A percentile compares a stretch with the other conserved stretches of the same genome.
These are phyloP conservation scores for Piper betle DNA, from an alignment of 164 flowering plant species.

Conservation along the genomic window DNA sequence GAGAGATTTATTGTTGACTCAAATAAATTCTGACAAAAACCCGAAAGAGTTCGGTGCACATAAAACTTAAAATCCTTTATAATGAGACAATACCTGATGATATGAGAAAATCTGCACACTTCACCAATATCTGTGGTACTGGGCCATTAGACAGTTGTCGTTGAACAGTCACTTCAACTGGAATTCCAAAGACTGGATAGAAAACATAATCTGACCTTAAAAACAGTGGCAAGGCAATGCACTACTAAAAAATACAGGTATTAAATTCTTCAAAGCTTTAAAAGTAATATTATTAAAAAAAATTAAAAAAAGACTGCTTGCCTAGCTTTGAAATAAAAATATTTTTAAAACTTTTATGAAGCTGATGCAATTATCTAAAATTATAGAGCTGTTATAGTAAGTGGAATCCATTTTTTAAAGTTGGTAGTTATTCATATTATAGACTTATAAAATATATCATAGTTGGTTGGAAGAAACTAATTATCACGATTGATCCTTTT, in stretches of 20 bases:
- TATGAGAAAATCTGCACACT: constrained; percentile 80
- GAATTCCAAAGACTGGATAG: constrained; percentile 70
- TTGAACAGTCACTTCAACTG: constrained; percentile 73
- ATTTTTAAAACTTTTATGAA: too few species aligned
- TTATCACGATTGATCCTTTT: too few species aligned
- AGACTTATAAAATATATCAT: not conserved
- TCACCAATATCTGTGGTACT: constrained; percentile 59
- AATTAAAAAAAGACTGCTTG: not conserved
- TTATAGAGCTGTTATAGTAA: too few species aligned
- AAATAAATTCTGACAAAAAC: too few species aligned
- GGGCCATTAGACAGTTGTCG: constrained; percentile 56
- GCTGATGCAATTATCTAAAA: too few species aligned
- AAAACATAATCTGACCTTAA: not conserved
- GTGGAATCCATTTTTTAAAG: not conserved
- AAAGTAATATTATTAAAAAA: not conserved
- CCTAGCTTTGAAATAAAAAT: not conserved
- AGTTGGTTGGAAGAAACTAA: not conserved
- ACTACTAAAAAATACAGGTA: too few species aligned
- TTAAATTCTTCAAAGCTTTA: too few species aligned
- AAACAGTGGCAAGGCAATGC: too few species aligned
- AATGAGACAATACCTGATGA: constrained; percentile 43
- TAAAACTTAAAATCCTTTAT: not conserved
- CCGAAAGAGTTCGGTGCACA: not conserved
- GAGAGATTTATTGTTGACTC: too few species aligned
- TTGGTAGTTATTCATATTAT: not conserved